Percentiles rank a stretch among this genome's conserved stretches.
Evolutionary conservation across 768 basidiomycete genomes (phyloP).

Genomic region (Hericium alpestre): DNA sequence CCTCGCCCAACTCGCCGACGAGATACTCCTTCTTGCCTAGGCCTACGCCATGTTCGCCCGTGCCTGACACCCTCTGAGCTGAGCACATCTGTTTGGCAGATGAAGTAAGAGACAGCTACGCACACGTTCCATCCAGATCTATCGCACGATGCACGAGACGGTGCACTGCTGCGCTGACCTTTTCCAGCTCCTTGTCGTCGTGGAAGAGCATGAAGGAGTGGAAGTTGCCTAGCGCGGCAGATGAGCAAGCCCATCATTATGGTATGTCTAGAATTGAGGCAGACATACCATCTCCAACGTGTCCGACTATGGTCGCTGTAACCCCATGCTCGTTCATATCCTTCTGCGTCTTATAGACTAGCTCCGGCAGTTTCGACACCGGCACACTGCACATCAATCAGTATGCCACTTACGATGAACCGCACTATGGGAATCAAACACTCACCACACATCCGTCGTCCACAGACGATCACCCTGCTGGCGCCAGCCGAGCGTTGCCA

Average conservation of each 20-base stretch:
- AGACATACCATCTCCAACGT: slow-evolving; percentile 29
- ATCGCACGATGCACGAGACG: slow-evolving; percentile 62
- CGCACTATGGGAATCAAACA: neutral
- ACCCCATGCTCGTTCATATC: slow-evolving; percentile 34
- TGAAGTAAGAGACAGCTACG: slow-evolving; percentile 15
- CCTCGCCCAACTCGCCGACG: slow-evolving; percentile 68
- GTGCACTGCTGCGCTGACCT: slow-evolving; percentile 51
- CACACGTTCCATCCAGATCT: slow-evolving; percentile 67
- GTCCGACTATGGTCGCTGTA: slow-evolving; percentile 32
- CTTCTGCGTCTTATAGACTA: slow-evolving; percentile 31
- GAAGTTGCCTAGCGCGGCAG: slow-evolving; percentile 30
- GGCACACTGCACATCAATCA: slow-evolving; percentile 19
- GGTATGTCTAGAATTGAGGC: neutral
- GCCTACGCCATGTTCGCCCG: slow-evolving; percentile 83
- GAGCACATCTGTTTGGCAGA: neutral
- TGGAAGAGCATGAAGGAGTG: slow-evolving; percentile 46
- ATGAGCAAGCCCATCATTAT: neutral
- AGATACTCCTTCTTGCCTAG: slow-evolving; percentile 82
- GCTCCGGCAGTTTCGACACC: slow-evolving; percentile 23
- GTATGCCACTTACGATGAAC: neutral
- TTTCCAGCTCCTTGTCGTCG: slow-evolving; percentile 45
- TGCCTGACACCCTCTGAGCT: slow-evolving; percentile 34
- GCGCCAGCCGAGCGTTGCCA: slow-evolving; percentile 48
- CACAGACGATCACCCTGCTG: slow-evolving; percentile 59
- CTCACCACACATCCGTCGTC: slow-evolving; percentile 87